phyloP scores from a whole-genome alignment of 805 yeast species.

The Komagataella mondaviorum region DNA sequence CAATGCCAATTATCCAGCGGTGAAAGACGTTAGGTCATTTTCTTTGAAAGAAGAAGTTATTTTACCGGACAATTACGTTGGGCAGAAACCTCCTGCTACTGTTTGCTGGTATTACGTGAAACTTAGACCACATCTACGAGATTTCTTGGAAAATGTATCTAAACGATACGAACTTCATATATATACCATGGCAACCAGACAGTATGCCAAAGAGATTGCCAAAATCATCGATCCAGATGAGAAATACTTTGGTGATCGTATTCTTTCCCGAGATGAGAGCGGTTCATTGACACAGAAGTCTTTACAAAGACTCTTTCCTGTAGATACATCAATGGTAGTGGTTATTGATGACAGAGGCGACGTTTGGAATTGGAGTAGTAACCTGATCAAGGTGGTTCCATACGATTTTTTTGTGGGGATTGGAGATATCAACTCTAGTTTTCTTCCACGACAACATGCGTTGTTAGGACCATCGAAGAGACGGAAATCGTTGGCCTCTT shows the following conservation, averaged over 20 bases:
- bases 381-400: slow-evolving; percentile 84
- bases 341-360: slow-evolving; percentile 97
- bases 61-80: slow-evolving; percentile 42
- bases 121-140: slow-evolving; percentile 72
- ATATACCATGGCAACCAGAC: slow-evolving; percentile 95
- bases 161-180: slow-evolving; percentile 79
- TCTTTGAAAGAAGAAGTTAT: slow-evolving; percentile 64
- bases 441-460: slow-evolving; percentile 66
- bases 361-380: slow-evolving; percentile 96
- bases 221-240: slow-evolving; percentile 86
- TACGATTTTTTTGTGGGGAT: slow-evolving; percentile 94
- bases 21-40: slow-evolving; percentile 71
- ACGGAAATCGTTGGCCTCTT: slow-evolving; percentile 38
- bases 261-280: slow-evolving; percentile 86
- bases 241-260: slow-evolving; percentile 77
- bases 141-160: slow-evolving; percentile 53
- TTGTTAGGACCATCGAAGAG: slow-evolving; percentile 50
- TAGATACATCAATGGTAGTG: slow-evolving; percentile 92
- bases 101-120: slow-evolving; percentile 88
- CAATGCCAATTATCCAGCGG: slow-evolving; percentile 75
- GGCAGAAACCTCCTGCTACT: slow-evolving; percentile 43
- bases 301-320: slow-evolving; percentile 80
- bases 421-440: slow-evolving; percentile 92
- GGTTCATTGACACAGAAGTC: slow-evolving; percentile 87
- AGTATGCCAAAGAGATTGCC: slow-evolving; percentile 85